Evolutionary conservation across 2,329 filamentous ascomycete species (phyloP), one percentile per base, ranked within the genome.

Genomic region (Paracorniculantispora psalliotae): DNA sequence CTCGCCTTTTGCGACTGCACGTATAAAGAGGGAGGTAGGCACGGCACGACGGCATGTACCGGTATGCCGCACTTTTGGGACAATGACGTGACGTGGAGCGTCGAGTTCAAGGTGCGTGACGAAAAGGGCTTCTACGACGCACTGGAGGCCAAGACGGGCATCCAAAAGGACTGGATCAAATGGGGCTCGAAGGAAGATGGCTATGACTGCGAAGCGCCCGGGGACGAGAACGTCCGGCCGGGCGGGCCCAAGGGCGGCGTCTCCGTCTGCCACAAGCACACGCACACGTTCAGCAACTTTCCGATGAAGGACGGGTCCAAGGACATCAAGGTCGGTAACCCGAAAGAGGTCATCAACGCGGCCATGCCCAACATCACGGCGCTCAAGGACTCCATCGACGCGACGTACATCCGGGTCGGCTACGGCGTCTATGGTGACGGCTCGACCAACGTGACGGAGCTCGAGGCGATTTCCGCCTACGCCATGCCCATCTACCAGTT

Each of bases 41-140:
- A 37, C 21, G 49, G 33, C 35, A 23, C 49, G 26, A 26, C 33
- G 10, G 12, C 33, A 13, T 37, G 33, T 15, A 15, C 33, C 10
- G 33, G 33, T 15, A 37, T 37, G 33, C 33, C 33, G 12, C 33
- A 37, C 33, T 37, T 37, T 15, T 37, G 33, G 33, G 33, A 37
- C 33, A 37, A 37, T 15, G 33, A 37, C 12, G 10, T 5, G 33
- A 13, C 33, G 12, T 37, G 33, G 33, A 37, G 5, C 3, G 48
- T 51, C 12, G 48, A 51, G 28, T 51, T 51, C 19, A 51, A 15
- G 8, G 15, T 51, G 25, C 9, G 25, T 2, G 57, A 59, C 19
- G 39, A 59, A n/a, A 37, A 53, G 4, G 57, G 48, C 9, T 54
- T 59, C n/a, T 59, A 48, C 39, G 23, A 48, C 10, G 49, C 57